Evolutionary conservation across 1,284 basidiomycete species (phyloP).

Genomic region (Tylopilus sp.): DNA sequence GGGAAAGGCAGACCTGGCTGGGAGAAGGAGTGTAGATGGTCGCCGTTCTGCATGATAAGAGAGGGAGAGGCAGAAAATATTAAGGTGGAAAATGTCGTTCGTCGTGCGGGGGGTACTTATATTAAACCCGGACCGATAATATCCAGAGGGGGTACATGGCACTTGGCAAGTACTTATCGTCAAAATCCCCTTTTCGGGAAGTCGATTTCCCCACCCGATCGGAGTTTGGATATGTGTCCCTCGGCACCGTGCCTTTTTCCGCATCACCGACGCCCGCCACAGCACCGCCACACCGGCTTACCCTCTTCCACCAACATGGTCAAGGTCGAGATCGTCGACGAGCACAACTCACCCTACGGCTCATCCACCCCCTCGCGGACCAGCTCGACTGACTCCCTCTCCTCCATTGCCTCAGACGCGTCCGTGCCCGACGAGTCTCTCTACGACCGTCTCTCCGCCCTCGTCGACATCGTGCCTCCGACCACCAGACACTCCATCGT

Average conservation of each 20-base stretch:
- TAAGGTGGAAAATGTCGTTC: slow-evolving; percentile 22
- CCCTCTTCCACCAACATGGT: slow-evolving; percentile 51
- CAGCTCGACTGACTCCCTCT: slow-evolving; percentile 66
- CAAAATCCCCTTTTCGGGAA: slow-evolving; percentile 10
- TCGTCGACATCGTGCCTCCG: slow-evolving; percentile 95
- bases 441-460: slow-evolving; percentile 83
- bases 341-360: slow-evolving; percentile 69
- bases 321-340: slow-evolving; percentile 81
- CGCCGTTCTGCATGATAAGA: slow-evolving; percentile 40
- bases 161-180: slow-evolving; percentile 34
- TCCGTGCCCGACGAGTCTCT: slow-evolving; percentile 74
- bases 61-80: slow-evolving; percentile 26
- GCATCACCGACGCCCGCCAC: slow-evolving; percentile 20
- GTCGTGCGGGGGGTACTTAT: slow-evolving; percentile 29
- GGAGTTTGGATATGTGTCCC: slow-evolving; percentile 24
- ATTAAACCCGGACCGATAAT: slow-evolving; percentile 17
- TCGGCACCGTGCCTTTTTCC: slow-evolving; percentile 27
- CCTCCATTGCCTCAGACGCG: slow-evolving; percentile 66
- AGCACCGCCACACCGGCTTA: slow-evolving; percentile 18
- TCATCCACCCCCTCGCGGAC: slow-evolving; percentile 64
- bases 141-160: slow-evolving; percentile 11
- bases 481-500: slow-evolving; percentile 77
- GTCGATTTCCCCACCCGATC: slow-evolving; percentile 9
- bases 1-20: slow-evolving; percentile 39
- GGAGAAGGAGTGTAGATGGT: slow-evolving; percentile 33